These are phyloP conservation scores for Epichloe gansuensis DNA, from an alignment of 2,329 filamentous ascomycete genomes.

Conservation along the genomic window DNA sequence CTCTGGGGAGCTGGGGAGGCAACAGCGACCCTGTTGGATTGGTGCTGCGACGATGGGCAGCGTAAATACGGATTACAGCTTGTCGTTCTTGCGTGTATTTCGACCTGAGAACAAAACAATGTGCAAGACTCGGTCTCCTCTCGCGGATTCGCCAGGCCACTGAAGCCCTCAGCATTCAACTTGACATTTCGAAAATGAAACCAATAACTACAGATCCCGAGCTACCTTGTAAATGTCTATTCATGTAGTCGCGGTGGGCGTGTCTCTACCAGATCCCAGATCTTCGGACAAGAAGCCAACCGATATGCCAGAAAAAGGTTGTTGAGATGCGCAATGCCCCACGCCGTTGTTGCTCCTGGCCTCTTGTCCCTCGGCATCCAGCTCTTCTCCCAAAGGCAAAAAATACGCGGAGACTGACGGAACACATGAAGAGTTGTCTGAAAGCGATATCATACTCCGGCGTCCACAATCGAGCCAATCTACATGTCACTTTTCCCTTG, in stretches of 20 bases:
- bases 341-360: background rate
- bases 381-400: background rate
- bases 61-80: too few species aligned
- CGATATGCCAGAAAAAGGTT: conserved; percentile 1
- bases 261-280: background rate
- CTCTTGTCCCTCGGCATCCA: conserved; percentile 2
- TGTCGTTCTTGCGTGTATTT: background rate
- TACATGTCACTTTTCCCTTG: background rate
- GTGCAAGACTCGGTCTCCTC: too few species aligned
- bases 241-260: background rate
- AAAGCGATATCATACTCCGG: background rate
- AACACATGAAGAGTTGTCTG: background rate
- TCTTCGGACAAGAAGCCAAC: background rate
- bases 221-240: background rate
- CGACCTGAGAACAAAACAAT: too few species aligned
- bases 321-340: conserved; percentile 5
- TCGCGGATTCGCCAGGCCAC: too few species aligned
- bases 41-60: background rate
- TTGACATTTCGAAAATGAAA: too few species aligned
- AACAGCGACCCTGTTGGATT: background rate
- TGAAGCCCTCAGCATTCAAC: too few species aligned
- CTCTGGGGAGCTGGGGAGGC: background rate
- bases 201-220: background rate
- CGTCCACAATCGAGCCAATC: background rate
- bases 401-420: background rate